These are phyloP conservation scores for Cinnamomum chago DNA, from an alignment of 164 flowering plant genomes.

Conservation along the genomic window DNA sequence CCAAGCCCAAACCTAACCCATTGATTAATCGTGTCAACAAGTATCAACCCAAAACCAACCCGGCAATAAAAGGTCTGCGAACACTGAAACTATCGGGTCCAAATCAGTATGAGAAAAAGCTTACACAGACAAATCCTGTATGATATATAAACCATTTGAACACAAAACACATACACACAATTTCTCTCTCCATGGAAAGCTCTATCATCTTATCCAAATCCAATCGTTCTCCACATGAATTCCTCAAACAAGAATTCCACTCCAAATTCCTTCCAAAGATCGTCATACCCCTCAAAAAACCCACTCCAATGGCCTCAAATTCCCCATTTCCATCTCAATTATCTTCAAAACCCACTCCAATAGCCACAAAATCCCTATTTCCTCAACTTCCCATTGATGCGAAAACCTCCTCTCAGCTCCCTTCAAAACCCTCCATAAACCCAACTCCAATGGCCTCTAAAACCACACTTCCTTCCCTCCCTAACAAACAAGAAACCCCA, in stretches of 20 bases:
- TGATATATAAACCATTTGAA: too few relatives aligned
- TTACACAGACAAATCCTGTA: too few relatives aligned
- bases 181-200: conserved; percentile 12
- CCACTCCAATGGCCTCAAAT: background rate
- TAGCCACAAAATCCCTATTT: conserved; percentile 6
- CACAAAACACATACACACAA: too few relatives aligned
- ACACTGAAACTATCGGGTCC: too few relatives aligned
- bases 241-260: conserved; percentile 2
- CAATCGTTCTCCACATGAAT: background rate
- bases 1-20: too few relatives aligned
- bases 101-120: too few relatives aligned
- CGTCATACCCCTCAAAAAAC: background rate
- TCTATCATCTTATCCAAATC: conserved; percentile 16
- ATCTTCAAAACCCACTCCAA: background rate
- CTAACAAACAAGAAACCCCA: background rate
- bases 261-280: background rate
- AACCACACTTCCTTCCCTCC: background rate
- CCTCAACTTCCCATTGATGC: background rate
- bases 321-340: background rate
- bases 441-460: background rate
- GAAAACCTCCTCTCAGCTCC: background rate
- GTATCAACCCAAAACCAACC: too few relatives aligned
- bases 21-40: too few relatives aligned
- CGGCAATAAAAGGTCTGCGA: too few relatives aligned
- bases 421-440: background rate